Evolutionary conservation across 176 grass and related monocot genomes (phyloP), one percentile per base, ranked within the genome.

Genomic region (Areca catechu): DNA sequence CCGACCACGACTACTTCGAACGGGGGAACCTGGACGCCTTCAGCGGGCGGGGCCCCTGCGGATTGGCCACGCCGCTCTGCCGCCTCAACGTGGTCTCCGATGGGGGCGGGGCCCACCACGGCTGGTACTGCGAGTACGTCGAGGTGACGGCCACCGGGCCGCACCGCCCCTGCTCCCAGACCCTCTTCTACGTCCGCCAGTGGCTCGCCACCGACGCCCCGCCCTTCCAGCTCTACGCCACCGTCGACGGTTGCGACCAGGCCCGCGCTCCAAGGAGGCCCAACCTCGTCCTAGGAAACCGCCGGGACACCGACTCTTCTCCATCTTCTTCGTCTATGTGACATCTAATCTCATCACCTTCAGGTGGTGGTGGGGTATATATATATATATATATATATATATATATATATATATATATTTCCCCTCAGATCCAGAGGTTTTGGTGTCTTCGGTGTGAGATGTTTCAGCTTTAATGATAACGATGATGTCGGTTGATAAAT

Each of bases 81-180:
- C 22, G 54, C 48, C 24, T 78, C 53, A 83, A 78, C 59, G 64
- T 83, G 22, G 71, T 55, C 63, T 83, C 81, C 48, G 49, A 83
- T 60, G 81, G 81, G 53, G 25, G 19, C 15, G 65, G 81, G 16
- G 2, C 9, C 19, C 81, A 83, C 65, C 81, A 78, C 59, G 81
- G 81, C 0, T 83, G 81, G 75, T 78, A 74, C 70, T 53, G 65
- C 30, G 34, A 60, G 53, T 20, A 29, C 68, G 25, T 79, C 0
- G 68, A 79, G 76, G 76, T 72, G 16, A 79, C 68, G 9, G 20
- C n/a, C 47, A 79, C 61, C 0, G 68, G 76, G 16, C 68, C 76
- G 47, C 68, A 71, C 76, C 16, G 1, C 49, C 1, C 5, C 12
- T 83, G 81, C 65, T 7, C 20, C 53, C 56, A 34, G 65, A 55